Evolutionary conservation across 2,329 filamentous ascomycete species (phyloP), one percentile per base, ranked within the genome.

Genomic region (Aspergillus sp.): DNA sequence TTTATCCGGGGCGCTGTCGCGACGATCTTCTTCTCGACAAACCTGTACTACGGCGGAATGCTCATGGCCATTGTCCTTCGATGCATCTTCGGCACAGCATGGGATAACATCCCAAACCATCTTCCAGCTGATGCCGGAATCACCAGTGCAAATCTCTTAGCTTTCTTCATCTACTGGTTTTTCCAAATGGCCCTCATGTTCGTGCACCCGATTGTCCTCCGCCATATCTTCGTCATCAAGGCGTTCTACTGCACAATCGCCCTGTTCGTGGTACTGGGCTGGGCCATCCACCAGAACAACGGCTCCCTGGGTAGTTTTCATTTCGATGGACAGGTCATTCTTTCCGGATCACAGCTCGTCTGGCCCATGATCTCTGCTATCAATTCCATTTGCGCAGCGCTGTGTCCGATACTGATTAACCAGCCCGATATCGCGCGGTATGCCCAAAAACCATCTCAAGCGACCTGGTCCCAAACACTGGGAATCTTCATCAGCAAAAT

Each of bases 1-100:
- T 66, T 70, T 27, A 73, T 75, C 8, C 69, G 77, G 49, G 70
- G 53, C 23, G 49, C 58, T 3, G 55, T 55, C 2, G 54, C 54
- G 1, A 40, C 40, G 5, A 73, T 69, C 9, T 68, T 75, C 60
- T 72, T 73, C 71, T 74, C 53, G 67, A 63, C 23, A 55, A 59
- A 62, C 27, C 78, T 79, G 62, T 67, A 53, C 41, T 71, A 74
- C 52, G 48, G 48, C 37, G 48, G 33, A 14, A 15, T 50, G n/a
- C 23, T 55, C 37, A n/a, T 55, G 12, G 43, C 45, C 17, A 17
- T 50, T 8, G 44, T 50, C 27, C 41, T 55, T 12, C 35, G 45
- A 7, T 55, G 53, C 39, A 55, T 55, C 37, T 55, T 55, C 40
- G 53, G 53, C 7, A 8, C 43, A 25, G 23, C n/a, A 8, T 55